A percentile compares a stretch with the other conserved stretches of the same genome.
These are phyloP conservation scores for Colletotrichum sp. DNA, from an alignment of 2,329 filamentous ascomycete genomes.

Conservation along the genomic window DNA sequence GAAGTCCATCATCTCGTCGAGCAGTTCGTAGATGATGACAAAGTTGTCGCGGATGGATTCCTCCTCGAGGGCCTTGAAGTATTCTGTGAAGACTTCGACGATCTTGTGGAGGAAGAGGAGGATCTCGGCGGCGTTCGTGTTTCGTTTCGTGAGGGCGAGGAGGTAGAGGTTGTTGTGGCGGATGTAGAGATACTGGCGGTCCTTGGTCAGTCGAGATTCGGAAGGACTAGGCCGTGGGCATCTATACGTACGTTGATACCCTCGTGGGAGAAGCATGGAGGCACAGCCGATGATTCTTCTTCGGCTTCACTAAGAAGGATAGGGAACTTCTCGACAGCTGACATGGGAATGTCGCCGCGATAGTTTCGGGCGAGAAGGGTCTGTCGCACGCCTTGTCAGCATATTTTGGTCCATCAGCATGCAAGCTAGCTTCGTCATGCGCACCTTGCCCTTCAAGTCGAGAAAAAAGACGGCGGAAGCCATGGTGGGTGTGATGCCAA, in stretches of 20 bases:
- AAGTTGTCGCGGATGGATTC: constrained; percentile 99
- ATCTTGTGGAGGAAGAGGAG: constrained; percentile 97
- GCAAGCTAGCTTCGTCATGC: not conserved
- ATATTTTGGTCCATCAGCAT: not conserved
- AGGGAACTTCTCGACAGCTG: constrained; percentile 97
- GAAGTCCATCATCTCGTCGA: constrained; percentile 99
- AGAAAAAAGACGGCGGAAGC: constrained; percentile 98
- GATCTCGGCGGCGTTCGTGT: constrained; percentile 98
- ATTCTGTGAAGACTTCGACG: constrained; percentile 98
- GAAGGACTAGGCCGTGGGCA: constrained; percentile 1
- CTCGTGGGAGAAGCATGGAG: constrained; percentile 97
- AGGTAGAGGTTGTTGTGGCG: constrained; percentile 99
- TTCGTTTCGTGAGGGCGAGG: constrained; percentile 95
- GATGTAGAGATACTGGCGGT: constrained; percentile 89
- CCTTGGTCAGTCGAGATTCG: constrained; percentile 19
- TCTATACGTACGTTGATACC: constrained; percentile 84
- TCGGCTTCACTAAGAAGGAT: constrained; percentile 95
- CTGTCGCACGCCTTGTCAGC: constrained; percentile 50
- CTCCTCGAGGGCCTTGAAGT: constrained; percentile 99
- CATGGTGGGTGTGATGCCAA: constrained; percentile 62
- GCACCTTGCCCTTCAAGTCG: constrained; percentile 98
- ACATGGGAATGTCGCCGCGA: constrained; percentile 98
- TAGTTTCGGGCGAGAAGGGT: constrained; percentile 99
- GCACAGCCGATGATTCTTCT: constrained; percentile 97
- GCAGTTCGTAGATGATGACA: constrained; percentile 96